phyloP scores from a whole-genome alignment of 192 early-diverging fungal genomes.

The Blastocladiella britannica region DNA sequence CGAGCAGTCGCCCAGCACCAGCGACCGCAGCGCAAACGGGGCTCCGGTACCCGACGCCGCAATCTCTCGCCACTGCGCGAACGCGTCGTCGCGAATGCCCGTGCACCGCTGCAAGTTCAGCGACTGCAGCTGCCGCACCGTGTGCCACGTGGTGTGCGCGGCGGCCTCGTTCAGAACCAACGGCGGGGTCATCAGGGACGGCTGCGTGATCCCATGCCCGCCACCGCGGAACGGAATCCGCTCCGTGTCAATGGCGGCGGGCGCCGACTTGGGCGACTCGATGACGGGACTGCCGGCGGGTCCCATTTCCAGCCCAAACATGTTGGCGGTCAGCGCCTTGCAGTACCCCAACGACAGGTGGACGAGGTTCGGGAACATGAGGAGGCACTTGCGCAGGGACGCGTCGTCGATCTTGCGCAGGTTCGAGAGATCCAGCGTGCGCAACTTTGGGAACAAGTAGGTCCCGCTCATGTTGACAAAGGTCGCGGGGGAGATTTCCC shows the following conservation, averaged over 20 bases:
- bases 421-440: not conserved
- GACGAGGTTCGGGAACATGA: not conserved
- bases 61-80: not conserved
- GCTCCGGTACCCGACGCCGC: no score
- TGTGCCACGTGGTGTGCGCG: not conserved
- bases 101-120: not conserved
- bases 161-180: no score
- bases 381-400: not conserved
- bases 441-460: not conserved
- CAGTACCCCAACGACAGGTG: not conserved
- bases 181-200: no score
- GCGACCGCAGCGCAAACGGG: not conserved
- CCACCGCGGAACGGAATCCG: no score
- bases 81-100: not conserved
- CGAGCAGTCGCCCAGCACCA: not conserved
- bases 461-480: not conserved
- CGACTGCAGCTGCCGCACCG: not conserved
- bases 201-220: no score
- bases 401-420: not conserved
- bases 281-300: no score
- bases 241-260: no score
- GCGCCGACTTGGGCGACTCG: not conserved
- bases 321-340: not conserved
- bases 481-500: not conserved
- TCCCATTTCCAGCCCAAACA: no score